phyloP scores from a whole-genome alignment of 495 filamentous ascomycete species.

The Aspergillus campestris region DNA sequence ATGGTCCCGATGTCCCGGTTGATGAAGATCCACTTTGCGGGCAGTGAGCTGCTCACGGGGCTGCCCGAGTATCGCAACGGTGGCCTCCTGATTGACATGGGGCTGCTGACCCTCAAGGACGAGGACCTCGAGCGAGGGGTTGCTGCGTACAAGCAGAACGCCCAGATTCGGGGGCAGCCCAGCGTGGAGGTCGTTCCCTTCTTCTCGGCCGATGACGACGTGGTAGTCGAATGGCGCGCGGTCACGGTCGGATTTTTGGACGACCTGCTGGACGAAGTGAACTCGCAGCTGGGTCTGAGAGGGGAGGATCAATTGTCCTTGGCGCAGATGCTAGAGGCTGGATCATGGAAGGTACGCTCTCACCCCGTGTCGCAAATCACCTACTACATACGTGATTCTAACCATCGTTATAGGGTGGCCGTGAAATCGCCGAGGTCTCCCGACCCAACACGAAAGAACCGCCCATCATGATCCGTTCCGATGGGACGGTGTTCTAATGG shows the following conservation, averaged over 20 bases:
- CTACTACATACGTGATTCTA: slow-evolving; percentile 20
- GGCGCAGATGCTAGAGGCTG: slow-evolving; percentile 63
- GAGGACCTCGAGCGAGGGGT: slow-evolving; percentile 55
- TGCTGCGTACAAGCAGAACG: slow-evolving; percentile 62
- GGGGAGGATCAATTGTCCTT: slow-evolving; percentile 47
- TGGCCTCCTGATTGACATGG: slow-evolving; percentile 59
- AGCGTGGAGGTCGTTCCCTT: slow-evolving; percentile 59
- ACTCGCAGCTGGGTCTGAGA: slow-evolving; percentile 48
- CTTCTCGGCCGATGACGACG: slow-evolving; percentile 56
- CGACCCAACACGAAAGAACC: slow-evolving; percentile 94
- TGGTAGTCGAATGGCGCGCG: slow-evolving; percentile 65
- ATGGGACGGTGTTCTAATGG: slow-evolving; percentile 87
- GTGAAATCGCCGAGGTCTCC: slow-evolving; percentile 92
- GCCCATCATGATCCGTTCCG: slow-evolving; percentile 91
- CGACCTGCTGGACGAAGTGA: slow-evolving; percentile 51
- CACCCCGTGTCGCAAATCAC: neutral
- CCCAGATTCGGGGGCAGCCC: slow-evolving; percentile 63
- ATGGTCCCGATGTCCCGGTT: slow-evolving; percentile 62
- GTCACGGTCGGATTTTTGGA: slow-evolving; percentile 60
- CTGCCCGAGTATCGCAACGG: slow-evolving; percentile 65
- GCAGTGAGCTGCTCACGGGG: slow-evolving; percentile 55
- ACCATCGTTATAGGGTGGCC: slow-evolving; percentile 58
- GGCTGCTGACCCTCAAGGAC: slow-evolving; percentile 51
- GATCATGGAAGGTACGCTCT: slow-evolving; percentile 68
- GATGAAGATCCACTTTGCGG: slow-evolving; percentile 55